A percentile compares a stretch with the other conserved stretches of the same genome.
Conservation (phyloP, 306 rosid genomes). For the Vachellia pachyceras region DNA sequence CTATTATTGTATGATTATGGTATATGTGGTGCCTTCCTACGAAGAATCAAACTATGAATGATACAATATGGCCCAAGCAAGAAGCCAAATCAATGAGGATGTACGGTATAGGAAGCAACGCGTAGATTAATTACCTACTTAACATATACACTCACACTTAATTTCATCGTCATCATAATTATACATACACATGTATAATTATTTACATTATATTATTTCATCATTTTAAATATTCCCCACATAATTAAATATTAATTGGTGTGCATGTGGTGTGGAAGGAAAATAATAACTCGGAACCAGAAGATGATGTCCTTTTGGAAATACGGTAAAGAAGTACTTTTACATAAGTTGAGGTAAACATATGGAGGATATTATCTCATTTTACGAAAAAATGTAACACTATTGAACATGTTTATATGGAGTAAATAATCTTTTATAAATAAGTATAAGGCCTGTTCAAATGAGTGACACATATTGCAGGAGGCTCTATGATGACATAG, state of each 20-base stretch:
- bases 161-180: neutral
- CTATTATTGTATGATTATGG: neutral
- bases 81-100: neutral
- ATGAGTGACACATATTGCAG: neutral
- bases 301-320: too few species aligned
- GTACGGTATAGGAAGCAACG: neutral
- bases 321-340: too few species aligned
- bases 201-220: neutral
- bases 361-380: too few species aligned
- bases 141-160: neutral
- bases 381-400: too few species aligned
- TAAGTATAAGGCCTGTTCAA: neutral
- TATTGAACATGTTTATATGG: too few species aligned
- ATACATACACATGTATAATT: neutral
- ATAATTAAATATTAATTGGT: neutral
- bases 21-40: neutral
- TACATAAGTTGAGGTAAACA: too few species aligned
- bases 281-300: neutral
- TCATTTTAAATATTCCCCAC: too few species aligned
- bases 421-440: too few species aligned
- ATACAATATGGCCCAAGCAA: neutral
- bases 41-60: neutral
- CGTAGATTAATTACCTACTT: neutral
- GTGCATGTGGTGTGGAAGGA: neutral
- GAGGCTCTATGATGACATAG: neutral